Base-by-base conservation (phyloP, 495 filamentous ascomycete species). In the Aspergillus coremiiformis region DNA sequence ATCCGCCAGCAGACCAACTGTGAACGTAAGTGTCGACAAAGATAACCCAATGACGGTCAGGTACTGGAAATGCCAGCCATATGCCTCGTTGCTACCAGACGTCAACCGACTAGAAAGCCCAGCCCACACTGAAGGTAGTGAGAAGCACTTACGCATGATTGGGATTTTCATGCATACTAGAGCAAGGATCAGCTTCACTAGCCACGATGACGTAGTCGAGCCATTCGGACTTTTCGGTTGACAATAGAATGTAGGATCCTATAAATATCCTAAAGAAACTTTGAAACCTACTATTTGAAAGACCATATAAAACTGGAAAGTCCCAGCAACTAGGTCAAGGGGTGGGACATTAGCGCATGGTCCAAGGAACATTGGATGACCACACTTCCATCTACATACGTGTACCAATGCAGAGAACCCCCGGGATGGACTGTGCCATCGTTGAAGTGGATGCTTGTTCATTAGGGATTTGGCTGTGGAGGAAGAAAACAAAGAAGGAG, bases 31-130 rank as follows among this genome's bases (percentile, higher is more conserved):
- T 14, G 83, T 79, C 3, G 89, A 77, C 32, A 93, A 66, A 2
- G 77, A 67, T 11, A 94, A 77, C 23, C 89, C 89, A 58, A 94
- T 82, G 55, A 94, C 89, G 49, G 88, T 95, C 43, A 92, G 72
- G 67, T 86, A 91, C 68, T 92, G 87, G 59, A 85, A 84, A 64
- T 91, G 86, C 77, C 87, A 90, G 20, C 89, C 90, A 61, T 85
- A 93, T 19, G 84, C 80, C 11, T 79, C 72, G 54, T 83, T 84
- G 46, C 85, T 82, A 42, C 17, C 17, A 24, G 30, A 20, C 0
- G 46, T 60, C 47, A 57, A 52, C 52, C 27, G 10, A 35, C 23
- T 6, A 15, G 7, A 22, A 17, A 11, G 24, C 39, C 41, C 35
- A 57, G 43, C 56, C 27, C 60, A 72, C 58, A 27, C 24, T 70